A percentile compares a stretch with the other conserved stretches of the same genome.
phyloP scores from a whole-genome alignment of 768 basidiomycete genomes.

The Boletus rex-veris region DNA sequence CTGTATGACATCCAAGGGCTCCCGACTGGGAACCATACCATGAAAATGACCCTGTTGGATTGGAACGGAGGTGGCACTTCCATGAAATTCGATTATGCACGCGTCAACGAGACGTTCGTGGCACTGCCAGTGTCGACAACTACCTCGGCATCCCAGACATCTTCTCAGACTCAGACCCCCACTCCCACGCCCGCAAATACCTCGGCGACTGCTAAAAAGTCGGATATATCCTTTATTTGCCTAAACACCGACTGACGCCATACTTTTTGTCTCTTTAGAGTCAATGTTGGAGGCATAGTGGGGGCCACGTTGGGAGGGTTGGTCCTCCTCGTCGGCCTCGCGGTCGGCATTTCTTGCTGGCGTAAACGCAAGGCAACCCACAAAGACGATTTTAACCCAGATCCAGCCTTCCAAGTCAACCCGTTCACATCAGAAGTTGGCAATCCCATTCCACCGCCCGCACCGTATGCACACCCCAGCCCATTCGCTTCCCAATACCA shows the following conservation, averaged over 20 bases:
- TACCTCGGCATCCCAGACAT: neutral
- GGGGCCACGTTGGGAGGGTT: constrained; percentile 16
- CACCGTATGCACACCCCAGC: neutral
- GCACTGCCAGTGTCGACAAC: constrained; percentile 1
- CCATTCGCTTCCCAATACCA: neutral
- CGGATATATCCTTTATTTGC: neutral
- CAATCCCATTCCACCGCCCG: neutral
- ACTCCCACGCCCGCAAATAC: neutral
- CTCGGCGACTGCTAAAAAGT: constrained; percentile 7
- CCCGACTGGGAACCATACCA: constrained; percentile 13
- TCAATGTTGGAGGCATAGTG: constrained; percentile 11
- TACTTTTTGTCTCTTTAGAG: constrained; percentile 1
- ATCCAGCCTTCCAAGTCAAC: neutral
- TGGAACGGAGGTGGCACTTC: constrained; percentile 16
- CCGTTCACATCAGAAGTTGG: constrained; percentile 1
- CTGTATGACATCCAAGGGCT: constrained; percentile 18
- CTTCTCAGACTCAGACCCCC: neutral
- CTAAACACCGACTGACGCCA: constrained; percentile 1
- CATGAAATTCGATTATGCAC: constrained; percentile 29
- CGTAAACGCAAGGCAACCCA: constrained; percentile 5
- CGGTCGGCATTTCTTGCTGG: constrained; percentile 4
- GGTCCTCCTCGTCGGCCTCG: neutral
- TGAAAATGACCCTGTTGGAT: constrained; percentile 21
- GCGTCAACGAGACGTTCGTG: constrained; percentile 22
- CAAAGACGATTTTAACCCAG: neutral